Evolutionary conservation across 805 yeast genomes (phyloP).

Genomic region (Zygoascus bituminiphila): DNA sequence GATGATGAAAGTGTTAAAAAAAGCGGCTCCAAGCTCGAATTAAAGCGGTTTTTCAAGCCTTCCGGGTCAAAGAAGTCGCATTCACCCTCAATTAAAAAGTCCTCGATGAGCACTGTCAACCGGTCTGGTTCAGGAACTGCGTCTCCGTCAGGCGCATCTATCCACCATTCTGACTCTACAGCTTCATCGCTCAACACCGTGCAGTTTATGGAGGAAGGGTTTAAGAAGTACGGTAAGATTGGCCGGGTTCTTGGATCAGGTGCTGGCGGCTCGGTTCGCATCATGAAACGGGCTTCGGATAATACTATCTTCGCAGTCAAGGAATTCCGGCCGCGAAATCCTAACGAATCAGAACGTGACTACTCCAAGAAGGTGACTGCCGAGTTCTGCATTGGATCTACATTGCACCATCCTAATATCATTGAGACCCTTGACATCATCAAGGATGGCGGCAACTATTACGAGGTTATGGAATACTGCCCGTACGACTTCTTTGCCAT

Average conservation of each 20-base stretch:
- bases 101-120: not conserved
- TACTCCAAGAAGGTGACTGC: constrained; percentile 72
- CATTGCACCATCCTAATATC: constrained; percentile 68
- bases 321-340: constrained; percentile 62
- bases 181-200: constrained; percentile 10
- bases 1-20: not conserved
- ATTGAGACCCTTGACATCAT: constrained; percentile 75
- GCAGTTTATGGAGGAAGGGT: constrained; percentile 35
- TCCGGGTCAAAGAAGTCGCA: constrained; percentile 14
- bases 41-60: constrained; percentile 38
- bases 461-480: constrained; percentile 87
- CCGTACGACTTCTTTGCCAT: constrained; percentile 87
- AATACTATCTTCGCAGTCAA: constrained; percentile 74
- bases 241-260: constrained; percentile 82
- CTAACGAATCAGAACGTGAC: constrained; percentile 55
- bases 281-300: constrained; percentile 55
- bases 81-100: constrained; percentile 1
- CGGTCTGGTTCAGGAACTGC: constrained; percentile 1
- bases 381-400: constrained; percentile 76
- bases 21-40: constrained; percentile 29
- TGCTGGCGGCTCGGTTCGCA: constrained; percentile 88
- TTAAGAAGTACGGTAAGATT: constrained; percentile 63
- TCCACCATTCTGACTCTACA: not conserved
- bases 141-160: constrained; percentile 1
- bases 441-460: constrained; percentile 52